These are phyloP conservation scores for Trichomonascaceae sp. DNA, from an alignment of 1,139 yeast genomes.

Conservation along the genomic window DNA sequence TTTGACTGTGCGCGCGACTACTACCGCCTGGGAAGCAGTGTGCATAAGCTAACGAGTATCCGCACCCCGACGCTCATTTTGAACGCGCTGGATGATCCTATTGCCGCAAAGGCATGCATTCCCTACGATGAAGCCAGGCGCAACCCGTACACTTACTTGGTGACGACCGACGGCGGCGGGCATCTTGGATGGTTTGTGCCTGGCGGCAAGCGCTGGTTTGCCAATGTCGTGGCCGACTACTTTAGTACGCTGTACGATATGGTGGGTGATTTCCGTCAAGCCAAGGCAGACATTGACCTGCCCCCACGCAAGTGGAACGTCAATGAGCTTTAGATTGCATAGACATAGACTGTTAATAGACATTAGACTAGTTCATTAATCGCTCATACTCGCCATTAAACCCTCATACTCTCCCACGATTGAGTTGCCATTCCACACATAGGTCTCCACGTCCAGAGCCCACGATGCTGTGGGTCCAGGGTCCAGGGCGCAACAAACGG, in stretches of 20 bases:
- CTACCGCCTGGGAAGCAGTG: conserved; percentile 57
- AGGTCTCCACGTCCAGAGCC: too few relatives aligned
- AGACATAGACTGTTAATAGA: too few relatives aligned
- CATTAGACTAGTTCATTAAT: too few relatives aligned
- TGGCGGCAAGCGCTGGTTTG: conserved; percentile 60
- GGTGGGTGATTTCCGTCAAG: conserved; percentile 14
- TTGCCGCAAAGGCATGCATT: conserved; percentile 48
- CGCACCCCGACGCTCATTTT: conserved; percentile 57
- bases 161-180: conserved; percentile 73
- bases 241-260: conserved; percentile 38
- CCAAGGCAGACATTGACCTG: conserved; percentile 7
- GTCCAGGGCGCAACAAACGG: too few relatives aligned
- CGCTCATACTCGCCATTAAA: too few relatives aligned
- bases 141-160: conserved; percentile 57
- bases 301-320: conserved; percentile 6
- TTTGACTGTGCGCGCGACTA: conserved; percentile 59
- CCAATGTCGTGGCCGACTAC: conserved; percentile 48
- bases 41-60: conserved; percentile 39
- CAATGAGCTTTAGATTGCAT: too few relatives aligned
- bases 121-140: conserved; percentile 46
- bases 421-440: too few relatives aligned
- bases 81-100: conserved; percentile 74
- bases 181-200: conserved; percentile 66
- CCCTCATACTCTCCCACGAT: too few relatives aligned
- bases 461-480: too few relatives aligned